Base-by-base conservation (phyloP, 805 yeast genomes). In the Metschnikowia picachoensis region DNA sequence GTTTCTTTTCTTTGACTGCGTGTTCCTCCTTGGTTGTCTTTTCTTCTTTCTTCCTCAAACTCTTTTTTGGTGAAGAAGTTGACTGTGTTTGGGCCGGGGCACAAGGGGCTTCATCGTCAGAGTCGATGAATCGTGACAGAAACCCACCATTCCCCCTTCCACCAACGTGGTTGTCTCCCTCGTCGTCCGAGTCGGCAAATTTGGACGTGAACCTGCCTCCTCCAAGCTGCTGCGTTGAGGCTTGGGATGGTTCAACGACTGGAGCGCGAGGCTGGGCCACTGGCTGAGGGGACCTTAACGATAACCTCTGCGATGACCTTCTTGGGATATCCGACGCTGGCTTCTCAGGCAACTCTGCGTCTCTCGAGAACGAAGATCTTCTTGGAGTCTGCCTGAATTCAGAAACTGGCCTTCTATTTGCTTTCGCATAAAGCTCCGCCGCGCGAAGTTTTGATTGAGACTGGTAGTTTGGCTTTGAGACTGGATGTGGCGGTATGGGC, bases 171-270 rank as follows among this genome's bases (percentile, higher is more conserved):
- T 30, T 29, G 8, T 37, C 48, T 11, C n/a, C 20, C 41, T 82
- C 87, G 12, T 83, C 82, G 56, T 82, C 87, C 3, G 86, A 80
- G 58, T 83, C 89, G 5, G 69, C 71, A 50, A 82, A 76, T 54
- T 87, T 70, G 1, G 88, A 82, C 46, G 66, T 75, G 62, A 72
- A 77, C 33, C 40, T 35, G 27, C 40, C 35, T 16, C 47, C 46
- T n/a, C 39, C 39, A 35, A 30, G 11, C 14, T 37, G 34, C 8
- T 31, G 41, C 8, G 28, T 31, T 15, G 30, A 12, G 25, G n/a
- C 32, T 16, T 30, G 41, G 13, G 17, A 16, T 12, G 17, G 35
- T 9, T 9, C 17, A 16, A 27, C 10, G 28, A 14, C 20, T 13
- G 43, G 33, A 6, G 32, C 15, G 1, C 29, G 29, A 14, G 33